phyloP scores from a whole-genome alignment of 192 early-diverging fungal genomes.

The Neocallimastix lanati region DNA sequence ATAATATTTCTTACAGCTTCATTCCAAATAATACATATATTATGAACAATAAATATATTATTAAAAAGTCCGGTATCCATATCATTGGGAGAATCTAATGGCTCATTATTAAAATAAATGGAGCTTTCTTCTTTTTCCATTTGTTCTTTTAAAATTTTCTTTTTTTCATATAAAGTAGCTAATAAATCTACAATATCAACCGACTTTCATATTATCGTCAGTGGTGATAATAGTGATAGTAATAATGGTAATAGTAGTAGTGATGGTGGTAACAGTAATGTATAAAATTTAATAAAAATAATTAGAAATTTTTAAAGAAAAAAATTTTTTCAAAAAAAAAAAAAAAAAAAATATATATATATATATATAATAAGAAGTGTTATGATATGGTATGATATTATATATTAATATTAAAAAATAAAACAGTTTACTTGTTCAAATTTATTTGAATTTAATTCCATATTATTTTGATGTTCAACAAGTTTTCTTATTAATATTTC shows the following conservation, averaged over 20 bases:
- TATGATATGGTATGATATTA: no score
- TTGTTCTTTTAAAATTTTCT: conserved; percentile 23
- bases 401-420: no score
- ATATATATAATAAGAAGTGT: no score
- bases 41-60: conserved; percentile 65
- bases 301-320: no score
- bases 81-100: conserved; percentile 8
- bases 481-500: not conserved
- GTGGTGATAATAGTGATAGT: no score
- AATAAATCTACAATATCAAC: conserved; percentile 32
- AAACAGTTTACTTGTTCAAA: not conserved
- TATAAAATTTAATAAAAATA: no score
- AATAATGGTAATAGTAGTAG: no score
- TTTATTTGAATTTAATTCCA: not conserved
- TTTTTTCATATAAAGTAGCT: conserved; percentile 37
- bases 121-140: conserved; percentile 1
- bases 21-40: conserved; percentile 70
- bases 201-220: conserved; percentile 29
- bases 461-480: not conserved
- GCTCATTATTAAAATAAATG: conserved; percentile 4
- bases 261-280: no score
- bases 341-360: no score
- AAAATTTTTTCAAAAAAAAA: no score
- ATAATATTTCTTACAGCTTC: conserved; percentile 61
- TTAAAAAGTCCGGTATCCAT: conserved; percentile 25